A percentile compares a stretch with the other conserved stretches of the same genome.
Conservation (phyloP, 495 filamentous ascomycete genomes). For the Rostrohypoxylon terebratum region DNA sequence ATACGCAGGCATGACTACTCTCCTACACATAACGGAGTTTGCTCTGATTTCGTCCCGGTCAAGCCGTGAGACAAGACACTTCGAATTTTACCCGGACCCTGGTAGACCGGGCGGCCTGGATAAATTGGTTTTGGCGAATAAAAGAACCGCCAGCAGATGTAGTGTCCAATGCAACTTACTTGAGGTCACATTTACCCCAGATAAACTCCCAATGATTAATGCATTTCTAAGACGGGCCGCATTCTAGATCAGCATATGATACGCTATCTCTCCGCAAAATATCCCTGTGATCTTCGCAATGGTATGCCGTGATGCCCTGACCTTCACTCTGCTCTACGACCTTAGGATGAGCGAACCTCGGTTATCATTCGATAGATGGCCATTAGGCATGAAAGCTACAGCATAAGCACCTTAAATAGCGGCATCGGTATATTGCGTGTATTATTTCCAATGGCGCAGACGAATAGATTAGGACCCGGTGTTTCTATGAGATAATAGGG, state of each 20-base stretch:
- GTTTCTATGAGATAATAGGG: conserved; percentile 13
- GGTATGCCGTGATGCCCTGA: conserved; percentile 18
- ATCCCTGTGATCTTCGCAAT: conserved; percentile 36
- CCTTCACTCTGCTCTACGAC: conserved; percentile 1
- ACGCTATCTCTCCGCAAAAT: conserved; percentile 28
- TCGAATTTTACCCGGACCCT: conserved; percentile 40
- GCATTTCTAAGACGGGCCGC: conserved; percentile 27
- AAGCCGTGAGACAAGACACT: conserved; percentile 20
- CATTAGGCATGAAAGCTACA: conserved; percentile 2
- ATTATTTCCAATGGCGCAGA: neutral
- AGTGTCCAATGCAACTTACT: conserved; percentile 20
- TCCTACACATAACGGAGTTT: neutral
- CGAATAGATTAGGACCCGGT: neutral
- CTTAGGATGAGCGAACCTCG: conserved; percentile 27
- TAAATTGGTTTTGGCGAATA: conserved; percentile 35
- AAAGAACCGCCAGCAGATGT: conserved; percentile 22
- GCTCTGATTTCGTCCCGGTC: conserved; percentile 29
- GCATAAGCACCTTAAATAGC: neutral
- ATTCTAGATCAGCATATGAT: conserved; percentile 29
- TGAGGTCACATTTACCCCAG: conserved; percentile 32
- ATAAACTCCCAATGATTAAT: conserved; percentile 21
- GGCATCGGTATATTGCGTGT: conserved; percentile 10
- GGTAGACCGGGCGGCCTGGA: conserved; percentile 24
- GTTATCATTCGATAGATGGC: conserved; percentile 31
- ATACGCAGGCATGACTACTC: neutral